These are phyloP conservation scores for Tripidium arundinaceum DNA, from an alignment of 202 grass and related monocot species.

Conservation along the genomic window DNA sequence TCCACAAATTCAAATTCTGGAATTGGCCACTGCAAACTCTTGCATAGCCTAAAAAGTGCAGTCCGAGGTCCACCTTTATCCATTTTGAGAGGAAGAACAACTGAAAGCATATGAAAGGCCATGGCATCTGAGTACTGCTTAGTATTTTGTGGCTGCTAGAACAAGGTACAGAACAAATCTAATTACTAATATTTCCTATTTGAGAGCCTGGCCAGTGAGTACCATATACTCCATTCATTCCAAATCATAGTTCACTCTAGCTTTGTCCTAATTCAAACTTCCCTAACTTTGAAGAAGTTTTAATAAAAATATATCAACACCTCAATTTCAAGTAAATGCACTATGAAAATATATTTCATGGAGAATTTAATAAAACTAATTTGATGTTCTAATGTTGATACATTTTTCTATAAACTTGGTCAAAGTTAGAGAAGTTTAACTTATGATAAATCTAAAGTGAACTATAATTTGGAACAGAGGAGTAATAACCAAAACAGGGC, in stretches of 20 bases:
- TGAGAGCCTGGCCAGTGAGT: neutral
- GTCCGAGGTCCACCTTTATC: too few relatives aligned
- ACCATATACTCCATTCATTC: conserved; percentile 1
- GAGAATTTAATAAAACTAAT: neutral
- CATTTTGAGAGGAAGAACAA: too few relatives aligned
- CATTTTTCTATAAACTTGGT: neutral
- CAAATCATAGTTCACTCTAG: neutral
- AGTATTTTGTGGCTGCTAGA: too few relatives aligned
- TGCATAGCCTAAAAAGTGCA: too few relatives aligned
- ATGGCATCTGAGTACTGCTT: too few relatives aligned
- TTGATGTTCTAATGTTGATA: neutral
- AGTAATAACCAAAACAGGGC: conserved; percentile 1
- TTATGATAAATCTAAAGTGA: neutral
- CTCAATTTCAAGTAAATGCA: neutral
- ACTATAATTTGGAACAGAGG: neutral
- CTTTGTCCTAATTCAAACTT: neutral
- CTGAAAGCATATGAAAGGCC: too few relatives aligned
- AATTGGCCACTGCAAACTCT: too few relatives aligned
- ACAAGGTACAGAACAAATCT: too few relatives aligned
- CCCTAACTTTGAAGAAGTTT: neutral
- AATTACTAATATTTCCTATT: conserved; percentile 19
- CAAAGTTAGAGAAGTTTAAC: neutral
- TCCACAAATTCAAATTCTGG: too few relatives aligned
- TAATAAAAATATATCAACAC: neutral
- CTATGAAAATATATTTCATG: neutral